A percentile compares a stretch with the other conserved stretches of the same genome.
phyloP scores from a whole-genome alignment of 2,329 filamentous ascomycete species.

The Epichloe elymi region DNA sequence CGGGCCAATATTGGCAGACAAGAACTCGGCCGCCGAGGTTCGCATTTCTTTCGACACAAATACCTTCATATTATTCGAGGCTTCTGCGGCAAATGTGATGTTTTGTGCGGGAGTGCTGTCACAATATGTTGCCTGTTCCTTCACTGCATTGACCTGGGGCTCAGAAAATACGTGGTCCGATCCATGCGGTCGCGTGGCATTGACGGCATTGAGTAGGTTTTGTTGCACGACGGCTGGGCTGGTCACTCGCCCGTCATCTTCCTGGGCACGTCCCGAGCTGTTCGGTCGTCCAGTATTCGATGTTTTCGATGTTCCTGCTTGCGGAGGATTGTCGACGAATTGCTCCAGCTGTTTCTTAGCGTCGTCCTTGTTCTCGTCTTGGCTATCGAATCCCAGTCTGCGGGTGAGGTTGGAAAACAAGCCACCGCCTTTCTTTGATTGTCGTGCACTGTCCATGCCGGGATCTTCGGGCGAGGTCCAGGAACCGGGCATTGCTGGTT shows the following conservation, averaged over 20 bases:
- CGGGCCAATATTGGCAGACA: conserved; percentile 43
- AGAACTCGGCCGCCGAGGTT: conserved; percentile 36
- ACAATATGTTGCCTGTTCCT: conserved; percentile 77
- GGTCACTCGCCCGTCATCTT: conserved; percentile 41
- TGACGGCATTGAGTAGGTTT: conserved; percentile 65
- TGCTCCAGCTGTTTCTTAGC: conserved; percentile 29
- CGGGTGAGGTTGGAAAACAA: conserved; percentile 58
- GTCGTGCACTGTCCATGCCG: conserved; percentile 18
- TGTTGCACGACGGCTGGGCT: conserved; percentile 49
- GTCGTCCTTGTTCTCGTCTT: conserved; percentile 26
- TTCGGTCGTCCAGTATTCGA: neutral
- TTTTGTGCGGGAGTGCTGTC: conserved; percentile 64
- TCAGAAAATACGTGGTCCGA: conserved; percentile 60
- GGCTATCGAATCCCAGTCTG: conserved; percentile 52
- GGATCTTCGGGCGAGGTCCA: conserved; percentile 54
- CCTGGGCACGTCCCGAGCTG: conserved; percentile 8
- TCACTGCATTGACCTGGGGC: conserved; percentile 58
- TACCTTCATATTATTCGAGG: conserved; percentile 59
- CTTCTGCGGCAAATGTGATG: conserved; percentile 55
- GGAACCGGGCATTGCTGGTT: conserved; percentile 54
- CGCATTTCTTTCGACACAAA: conserved; percentile 49
- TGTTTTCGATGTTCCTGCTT: conserved; percentile 5
- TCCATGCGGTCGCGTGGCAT: conserved; percentile 64
- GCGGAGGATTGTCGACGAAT: conserved; percentile 25
- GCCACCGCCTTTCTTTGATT: conserved; percentile 33